Conservation (phyloP, 768 basidiomycete species). For the Tylopilus sp. region DNA sequence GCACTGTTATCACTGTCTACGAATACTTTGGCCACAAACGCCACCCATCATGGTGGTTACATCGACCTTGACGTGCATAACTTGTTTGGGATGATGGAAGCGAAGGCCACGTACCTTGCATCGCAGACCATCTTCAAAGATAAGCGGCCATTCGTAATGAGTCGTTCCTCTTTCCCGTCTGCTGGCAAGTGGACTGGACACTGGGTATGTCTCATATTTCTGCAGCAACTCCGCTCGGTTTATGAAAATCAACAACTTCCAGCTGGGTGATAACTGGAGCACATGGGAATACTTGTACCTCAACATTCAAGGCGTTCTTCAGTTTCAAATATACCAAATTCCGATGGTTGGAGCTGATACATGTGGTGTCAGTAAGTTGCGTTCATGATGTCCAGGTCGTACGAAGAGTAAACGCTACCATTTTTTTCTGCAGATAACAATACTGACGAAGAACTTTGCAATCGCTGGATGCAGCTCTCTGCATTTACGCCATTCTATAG, state of each 20-base stretch:
- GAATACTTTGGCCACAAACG: constrained; percentile 65
- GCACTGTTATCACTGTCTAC: constrained; percentile 43
- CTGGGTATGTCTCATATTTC: constrained; percentile 43
- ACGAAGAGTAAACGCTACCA: neutral
- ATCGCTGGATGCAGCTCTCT: constrained; percentile 83
- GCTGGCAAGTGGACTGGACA: constrained; percentile 70
- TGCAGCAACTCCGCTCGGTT: neutral
- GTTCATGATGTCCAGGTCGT: neutral
- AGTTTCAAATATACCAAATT: constrained; percentile 82
- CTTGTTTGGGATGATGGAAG: constrained; percentile 70
- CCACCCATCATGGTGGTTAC: constrained; percentile 61
- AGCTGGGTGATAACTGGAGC: constrained; percentile 78
- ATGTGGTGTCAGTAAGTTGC: constrained; percentile 30
- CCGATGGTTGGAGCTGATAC: constrained; percentile 86
- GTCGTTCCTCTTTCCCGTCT: constrained; percentile 66
- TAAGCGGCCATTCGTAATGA: constrained; percentile 68
- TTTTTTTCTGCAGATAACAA: constrained; percentile 40
- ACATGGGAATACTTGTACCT: constrained; percentile 70
- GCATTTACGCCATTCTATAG: constrained; percentile 82
- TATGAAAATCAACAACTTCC: neutral
- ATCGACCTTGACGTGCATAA: constrained; percentile 69
- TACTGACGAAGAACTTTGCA: constrained; percentile 77
- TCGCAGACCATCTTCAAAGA: constrained; percentile 50
- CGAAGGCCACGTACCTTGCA: constrained; percentile 59
- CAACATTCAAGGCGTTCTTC: constrained; percentile 71